Evolutionary conservation across 2,329 filamentous ascomycete genomes (phyloP), one percentile per base, ranked within the genome.

Genomic region (Torrubiella hemipterigena): DNA sequence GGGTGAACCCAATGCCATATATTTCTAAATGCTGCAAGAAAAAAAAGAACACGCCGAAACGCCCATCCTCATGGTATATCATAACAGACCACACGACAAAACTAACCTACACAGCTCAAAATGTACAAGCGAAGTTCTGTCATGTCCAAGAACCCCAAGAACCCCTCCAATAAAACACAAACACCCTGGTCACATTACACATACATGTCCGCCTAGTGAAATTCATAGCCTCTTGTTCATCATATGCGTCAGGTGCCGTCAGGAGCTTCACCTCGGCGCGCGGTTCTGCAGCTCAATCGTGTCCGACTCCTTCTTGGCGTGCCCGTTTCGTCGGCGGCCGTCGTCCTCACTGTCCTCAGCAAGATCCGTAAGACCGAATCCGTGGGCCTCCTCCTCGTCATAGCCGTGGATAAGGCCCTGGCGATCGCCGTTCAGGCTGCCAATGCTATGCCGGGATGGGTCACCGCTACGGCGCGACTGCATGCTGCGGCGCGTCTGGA

Each of bases 401-500:
- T 94, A 95, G 9, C 77, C 80, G 38, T 81, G 80, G 54, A 96
- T 94, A 16, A 96, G 65, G 5, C 83, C 83, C 41, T 87, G 78
- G 33, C 83, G 71, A 44, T 91, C 85, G 22, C 73, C 72, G 38
- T 69, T 67, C 35, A 65, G 73, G 48, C 72, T 73, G 48, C 75
- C 73, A 29, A 73, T 67, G 46, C 75, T 77, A 48, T 73, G 76
- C 32, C 77, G 65, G 35, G 65, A 61, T 11, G 78, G 73, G 41
- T 72, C 67, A 11, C 77, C 71, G 43, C 81, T 91, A 42, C 91
- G 69, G 42, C 89, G 70, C 6, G 81, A 69, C 52, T 96, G 91
- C 85, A 98, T 95, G 50, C 84, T 93, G 41, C 86, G 73, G 37
- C 93, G 77, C 13, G 91, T 96, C 48, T 91, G 83, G 42, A 93